These are phyloP conservation scores for Pythium grandisporangium DNA, from an alignment of 352 stramenopile genomes.

Conservation along the genomic window DNA sequence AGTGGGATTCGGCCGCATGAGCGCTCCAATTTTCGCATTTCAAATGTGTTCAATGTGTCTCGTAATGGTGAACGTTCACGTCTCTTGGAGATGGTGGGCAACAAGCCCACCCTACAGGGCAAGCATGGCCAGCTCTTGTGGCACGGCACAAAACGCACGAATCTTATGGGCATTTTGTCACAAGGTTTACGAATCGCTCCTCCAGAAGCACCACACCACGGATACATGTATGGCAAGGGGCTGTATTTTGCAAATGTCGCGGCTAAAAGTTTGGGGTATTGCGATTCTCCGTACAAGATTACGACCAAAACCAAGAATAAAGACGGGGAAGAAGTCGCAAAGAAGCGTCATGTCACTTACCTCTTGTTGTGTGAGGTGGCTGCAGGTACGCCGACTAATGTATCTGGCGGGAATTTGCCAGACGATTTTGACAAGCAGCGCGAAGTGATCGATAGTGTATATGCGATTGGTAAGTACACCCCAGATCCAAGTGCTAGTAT, in stretches of 20 bases:
- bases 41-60: constrained; percentile 58
- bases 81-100: constrained; percentile 29
- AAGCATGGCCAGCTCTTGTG: constrained; percentile 61
- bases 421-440: constrained; percentile 22
- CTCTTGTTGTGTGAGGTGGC: constrained; percentile 69
- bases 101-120: constrained; percentile 21
- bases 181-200: constrained; percentile 82
- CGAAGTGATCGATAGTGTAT: constrained; percentile 52
- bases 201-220: constrained; percentile 70
- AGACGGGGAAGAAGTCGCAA: constrained; percentile 26
- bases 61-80: constrained; percentile 43
- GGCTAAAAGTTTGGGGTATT: constrained; percentile 74
- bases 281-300: constrained; percentile 41
- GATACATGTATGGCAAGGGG: constrained; percentile 80
- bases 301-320: constrained; percentile 15
- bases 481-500: constrained; percentile 37
- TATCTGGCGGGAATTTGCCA: constrained; percentile 8
- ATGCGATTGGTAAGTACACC: constrained; percentile 32
- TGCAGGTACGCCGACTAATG: constrained; percentile 28
- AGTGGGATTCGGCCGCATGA: constrained; percentile 22
- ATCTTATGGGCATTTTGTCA: constrained; percentile 80
- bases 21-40: constrained; percentile 31
- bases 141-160: constrained; percentile 79
- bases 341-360: constrained; percentile 47
- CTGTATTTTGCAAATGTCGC: constrained; percentile 81